These are phyloP conservation scores for Priceomyces fermenticarens DNA, from an alignment of 805 yeast species.

Conservation along the genomic window DNA sequence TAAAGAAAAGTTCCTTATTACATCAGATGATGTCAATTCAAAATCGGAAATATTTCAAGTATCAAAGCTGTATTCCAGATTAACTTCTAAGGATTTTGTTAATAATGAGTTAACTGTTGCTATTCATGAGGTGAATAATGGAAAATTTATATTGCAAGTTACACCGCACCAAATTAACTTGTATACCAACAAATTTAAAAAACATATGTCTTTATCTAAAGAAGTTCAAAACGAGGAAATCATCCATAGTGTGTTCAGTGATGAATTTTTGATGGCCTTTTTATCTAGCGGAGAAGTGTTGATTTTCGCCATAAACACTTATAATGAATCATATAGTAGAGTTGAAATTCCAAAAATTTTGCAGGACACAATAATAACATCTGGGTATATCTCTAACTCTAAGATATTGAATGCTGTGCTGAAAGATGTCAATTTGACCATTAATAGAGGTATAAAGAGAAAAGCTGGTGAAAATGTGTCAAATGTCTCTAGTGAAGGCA, in stretches of 20 bases:
- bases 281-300: conserved; percentile 70
- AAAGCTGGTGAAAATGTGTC: conserved; percentile 14
- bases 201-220: conserved; percentile 45
- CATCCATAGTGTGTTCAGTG: conserved; percentile 58
- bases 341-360: conserved; percentile 40
- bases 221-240: conserved; percentile 50
- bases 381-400: conserved; percentile 61
- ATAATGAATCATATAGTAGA: conserved; percentile 30
- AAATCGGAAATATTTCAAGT: conserved; percentile 70
- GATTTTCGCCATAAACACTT: conserved; percentile 43
- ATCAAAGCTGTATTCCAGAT: conserved; percentile 56
- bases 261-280: conserved; percentile 61
- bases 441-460: conserved; percentile 30
- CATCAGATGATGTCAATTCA: conserved; percentile 63
- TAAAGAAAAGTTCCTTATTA: conserved; percentile 58
- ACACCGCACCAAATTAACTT: conserved; percentile 63
- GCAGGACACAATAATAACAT: conserved; percentile 56
- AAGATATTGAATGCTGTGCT: conserved; percentile 28
- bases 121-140: conserved; percentile 56
- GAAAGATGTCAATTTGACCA: conserved; percentile 23
- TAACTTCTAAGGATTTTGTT: conserved; percentile 61
- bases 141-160: conserved; percentile 68
- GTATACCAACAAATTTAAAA: conserved; percentile 58
- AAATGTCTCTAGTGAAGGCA: conserved; percentile 5
- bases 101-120: conserved; percentile 62